Evolutionary conservation across 208 protist species (phyloP).

Genomic region (Leishmania braziliensis): DNA sequence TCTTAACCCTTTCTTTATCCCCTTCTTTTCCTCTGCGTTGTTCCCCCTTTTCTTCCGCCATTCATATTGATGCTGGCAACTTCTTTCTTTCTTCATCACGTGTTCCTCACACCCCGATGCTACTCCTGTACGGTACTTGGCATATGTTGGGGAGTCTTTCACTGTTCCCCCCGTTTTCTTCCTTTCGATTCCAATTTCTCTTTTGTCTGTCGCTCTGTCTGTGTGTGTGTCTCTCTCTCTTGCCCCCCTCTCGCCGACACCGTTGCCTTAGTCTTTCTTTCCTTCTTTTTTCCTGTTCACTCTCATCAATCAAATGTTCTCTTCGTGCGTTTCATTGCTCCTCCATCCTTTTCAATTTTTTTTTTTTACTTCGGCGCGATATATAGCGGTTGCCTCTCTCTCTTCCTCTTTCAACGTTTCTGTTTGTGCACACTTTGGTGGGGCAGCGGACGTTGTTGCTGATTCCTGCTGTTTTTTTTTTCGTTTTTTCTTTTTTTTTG

Average conservation of each 20-base stretch:
- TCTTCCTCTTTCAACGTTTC: not conserved
- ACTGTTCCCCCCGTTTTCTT: constrained; percentile 6
- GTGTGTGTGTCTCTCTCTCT: not conserved
- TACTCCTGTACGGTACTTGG: too few relatives aligned
- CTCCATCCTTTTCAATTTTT: not conserved
- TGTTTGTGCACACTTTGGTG: not conserved
- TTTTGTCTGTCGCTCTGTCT: not conserved
- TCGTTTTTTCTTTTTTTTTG: not conserved
- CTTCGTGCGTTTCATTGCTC: not conserved
- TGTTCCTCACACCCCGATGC: too few relatives aligned
- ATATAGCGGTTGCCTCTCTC: not conserved
- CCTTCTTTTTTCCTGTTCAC: not conserved
- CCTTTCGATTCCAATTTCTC: too few relatives aligned
- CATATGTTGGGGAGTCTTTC: not conserved
- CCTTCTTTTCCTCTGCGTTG: not conserved
- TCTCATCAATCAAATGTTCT: not conserved
- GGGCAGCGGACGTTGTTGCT: not conserved
- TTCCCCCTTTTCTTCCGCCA: not conserved
- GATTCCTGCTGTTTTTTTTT: not conserved
- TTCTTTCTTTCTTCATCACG: too few relatives aligned
- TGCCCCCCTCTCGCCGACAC: not conserved
- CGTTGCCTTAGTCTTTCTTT: not conserved
- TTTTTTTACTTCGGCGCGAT: not conserved
- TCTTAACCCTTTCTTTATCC: not conserved
- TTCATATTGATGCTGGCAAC: too few relatives aligned